Evolutionary conservation across 768 basidiomycete genomes (phyloP), one percentile per base, ranked within the genome.

Genomic region (Pisolithus albus): DNA sequence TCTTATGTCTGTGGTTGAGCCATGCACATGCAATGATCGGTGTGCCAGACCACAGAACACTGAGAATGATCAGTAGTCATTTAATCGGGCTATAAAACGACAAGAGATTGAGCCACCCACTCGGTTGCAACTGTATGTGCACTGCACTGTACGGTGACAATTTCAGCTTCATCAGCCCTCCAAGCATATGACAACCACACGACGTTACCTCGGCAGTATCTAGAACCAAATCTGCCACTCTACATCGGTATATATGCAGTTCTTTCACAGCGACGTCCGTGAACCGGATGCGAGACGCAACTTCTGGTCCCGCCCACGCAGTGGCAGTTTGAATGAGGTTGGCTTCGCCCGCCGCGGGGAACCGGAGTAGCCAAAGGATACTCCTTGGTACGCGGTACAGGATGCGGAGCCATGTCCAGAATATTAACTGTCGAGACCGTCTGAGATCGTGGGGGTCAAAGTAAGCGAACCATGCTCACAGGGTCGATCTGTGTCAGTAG

Each of bases 331-430:
- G 69, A 28, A 70, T 56, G 32, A 79, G 62, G 52, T 79, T 72
- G 47, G 65, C 61, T 47, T 79, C 77, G 40, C 75, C 78, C 7
- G 75, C 64, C 1, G 68, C 63, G 7, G 77, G 77, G 54, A 79
- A 79, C 21, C 77, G 76, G 42, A 79, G 66, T 1, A 79, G 64
- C 77, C 77, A 79, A n/a, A 79, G 68, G 47, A 79, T 71, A 49
- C 77, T 77, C 16, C 69, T 69, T 15, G 69, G 73, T 40, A 76
- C 71, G 48, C 65, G 61, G 15, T 61, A 57, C 18, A 79, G 67
- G 49, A 79, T 78, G 32, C 67, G 69, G 37, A 79, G 62, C 77
- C 77, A 79, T n/a, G 70, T 68, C 54, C 68, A 66, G 55, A 78
- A 78, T 56, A 77, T 71, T 10, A 59, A 48, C 74, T 75, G 34